phyloP scores from a whole-genome alignment of 305 asterid species.

The Plantago lanceolata region DNA sequence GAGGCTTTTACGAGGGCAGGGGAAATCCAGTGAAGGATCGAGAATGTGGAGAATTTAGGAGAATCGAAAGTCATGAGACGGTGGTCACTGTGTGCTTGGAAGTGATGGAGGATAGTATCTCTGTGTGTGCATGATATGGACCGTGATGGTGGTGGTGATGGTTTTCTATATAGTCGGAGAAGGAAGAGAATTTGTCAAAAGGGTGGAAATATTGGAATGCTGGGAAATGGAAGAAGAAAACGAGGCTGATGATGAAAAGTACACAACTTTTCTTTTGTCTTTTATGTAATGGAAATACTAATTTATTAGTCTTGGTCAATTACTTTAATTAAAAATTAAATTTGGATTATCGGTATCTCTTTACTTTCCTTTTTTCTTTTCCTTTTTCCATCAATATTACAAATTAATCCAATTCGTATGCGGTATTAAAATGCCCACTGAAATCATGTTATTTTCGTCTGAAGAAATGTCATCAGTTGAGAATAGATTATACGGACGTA shows the following conservation, averaged over 20 bases:
- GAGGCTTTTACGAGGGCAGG: constrained; percentile 17
- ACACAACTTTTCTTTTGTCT: neutral
- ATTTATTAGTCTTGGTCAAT: no score
- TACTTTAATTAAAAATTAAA: no score
- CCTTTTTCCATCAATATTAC: no score
- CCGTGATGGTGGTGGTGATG: neutral
- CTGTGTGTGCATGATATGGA: constrained; percentile 30
- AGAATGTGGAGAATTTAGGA: neutral
- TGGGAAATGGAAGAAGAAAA: constrained; percentile 2
- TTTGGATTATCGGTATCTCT: no score
- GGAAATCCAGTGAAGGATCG: neutral
- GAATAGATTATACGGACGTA: no score
- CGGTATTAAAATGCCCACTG: no score
- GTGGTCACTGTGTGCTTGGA: constrained; percentile 27
- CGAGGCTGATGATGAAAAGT: constrained; percentile 4
- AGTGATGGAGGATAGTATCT: no score
- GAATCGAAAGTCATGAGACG: constrained; percentile 13
- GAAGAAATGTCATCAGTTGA: no score
- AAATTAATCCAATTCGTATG: no score
- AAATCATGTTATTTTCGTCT: no score
- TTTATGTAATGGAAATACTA: no score
- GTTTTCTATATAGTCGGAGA: neutral
- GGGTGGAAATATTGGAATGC: neutral
- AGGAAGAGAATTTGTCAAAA: constrained; percentile 1
- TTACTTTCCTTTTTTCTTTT: no score